Evolutionary conservation across 2,329 filamentous ascomycete species (phyloP).

Genomic region (Alternaria solani): DNA sequence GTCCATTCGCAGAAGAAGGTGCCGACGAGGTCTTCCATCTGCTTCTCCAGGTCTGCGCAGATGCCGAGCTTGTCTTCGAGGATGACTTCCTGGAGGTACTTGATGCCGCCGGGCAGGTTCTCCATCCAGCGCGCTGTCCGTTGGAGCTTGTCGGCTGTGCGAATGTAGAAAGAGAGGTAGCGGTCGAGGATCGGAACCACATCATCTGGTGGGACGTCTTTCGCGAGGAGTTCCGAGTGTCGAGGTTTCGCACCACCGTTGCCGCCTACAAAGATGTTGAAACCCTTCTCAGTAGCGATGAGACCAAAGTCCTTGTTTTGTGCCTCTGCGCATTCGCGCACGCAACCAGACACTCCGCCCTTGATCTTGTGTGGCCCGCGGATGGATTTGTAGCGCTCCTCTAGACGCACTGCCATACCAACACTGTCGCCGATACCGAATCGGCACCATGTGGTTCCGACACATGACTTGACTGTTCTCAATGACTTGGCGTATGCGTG

Average conservation of each 20-base stretch:
- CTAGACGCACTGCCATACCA: conserved; percentile 85
- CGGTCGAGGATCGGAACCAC: conserved; percentile 85
- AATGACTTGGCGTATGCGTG: conserved; percentile 91
- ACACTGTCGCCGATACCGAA: conserved; percentile 91
- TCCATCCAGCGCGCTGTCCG: conserved; percentile 90
- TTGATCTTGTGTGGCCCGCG: conserved; percentile 92
- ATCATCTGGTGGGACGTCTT: conserved; percentile 83
- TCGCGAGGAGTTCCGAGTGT: conserved; percentile 83
- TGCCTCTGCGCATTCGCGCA: conserved; percentile 91
- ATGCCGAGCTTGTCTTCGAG: conserved; percentile 88
- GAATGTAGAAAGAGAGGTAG: conserved; percentile 93
- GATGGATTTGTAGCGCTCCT: conserved; percentile 92
- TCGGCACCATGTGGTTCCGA: conserved; percentile 89
- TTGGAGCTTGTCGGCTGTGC: conserved; percentile 88
- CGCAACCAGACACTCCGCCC: conserved; percentile 86
- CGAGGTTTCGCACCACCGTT: conserved; percentile 87
- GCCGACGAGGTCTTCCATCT: conserved; percentile 86
- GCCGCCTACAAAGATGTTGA: conserved; percentile 89
- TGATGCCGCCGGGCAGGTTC: conserved; percentile 80
- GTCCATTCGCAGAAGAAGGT: conserved; percentile 94
- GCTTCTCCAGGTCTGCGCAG: conserved; percentile 80
- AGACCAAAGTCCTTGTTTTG: conserved; percentile 94
- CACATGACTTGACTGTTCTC: conserved; percentile 89
- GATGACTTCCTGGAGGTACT: conserved; percentile 82
- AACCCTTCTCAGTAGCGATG: conserved; percentile 91